Evolutionary conservation across 192 early-diverging fungal genomes (phyloP), one percentile per base, ranked within the genome.

Genomic region (Podila epigama): DNA sequence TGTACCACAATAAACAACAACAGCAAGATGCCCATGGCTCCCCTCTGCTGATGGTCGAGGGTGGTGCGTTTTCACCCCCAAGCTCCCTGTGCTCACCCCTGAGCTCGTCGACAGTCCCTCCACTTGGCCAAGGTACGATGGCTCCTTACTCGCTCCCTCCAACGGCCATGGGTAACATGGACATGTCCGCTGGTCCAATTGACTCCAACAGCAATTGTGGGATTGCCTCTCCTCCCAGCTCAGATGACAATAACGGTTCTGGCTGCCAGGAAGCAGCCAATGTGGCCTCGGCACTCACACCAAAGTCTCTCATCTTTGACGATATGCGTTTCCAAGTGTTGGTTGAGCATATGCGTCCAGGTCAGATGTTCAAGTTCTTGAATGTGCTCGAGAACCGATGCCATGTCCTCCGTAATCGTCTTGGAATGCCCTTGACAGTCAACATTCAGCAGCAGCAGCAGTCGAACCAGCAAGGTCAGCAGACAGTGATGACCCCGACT

Each of bases 321-420:
- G 81, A 82, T 42, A 66, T 72, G 67, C 75, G 75, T 18, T 82
- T 82, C 55, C 71, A 82, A 31, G 75, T 65, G 34, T 51, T 82
- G 35, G 75, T 82, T 12, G 75, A 73, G 41, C 67, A 79, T 36
- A 85, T 88, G 84, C 79, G 73, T 3, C 70, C 72, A 28, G 70
- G 66, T 10, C 84, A 88, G 66, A 81, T 88, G 80, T 61, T 80
- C 56, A 71, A 65, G 18, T 84, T 84, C 37, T 50, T 88, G 22
- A 69, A 69, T 41, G 81, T 88, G 63, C 85, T 88, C 13, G 84
- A 88, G 73, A 79, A 81, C 58, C 73, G 86, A 44, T 88, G 86
- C 60, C 81, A 82, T 36, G 84, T 88, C 33, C 36, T 88, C 33
- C 73, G 73, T 39, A 41, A 77, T 25, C 73, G 73, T 5, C 56